These are phyloP conservation scores for Flaveria robusta DNA, from an alignment of 129 eudicot genomes.

Conservation along the genomic window DNA sequence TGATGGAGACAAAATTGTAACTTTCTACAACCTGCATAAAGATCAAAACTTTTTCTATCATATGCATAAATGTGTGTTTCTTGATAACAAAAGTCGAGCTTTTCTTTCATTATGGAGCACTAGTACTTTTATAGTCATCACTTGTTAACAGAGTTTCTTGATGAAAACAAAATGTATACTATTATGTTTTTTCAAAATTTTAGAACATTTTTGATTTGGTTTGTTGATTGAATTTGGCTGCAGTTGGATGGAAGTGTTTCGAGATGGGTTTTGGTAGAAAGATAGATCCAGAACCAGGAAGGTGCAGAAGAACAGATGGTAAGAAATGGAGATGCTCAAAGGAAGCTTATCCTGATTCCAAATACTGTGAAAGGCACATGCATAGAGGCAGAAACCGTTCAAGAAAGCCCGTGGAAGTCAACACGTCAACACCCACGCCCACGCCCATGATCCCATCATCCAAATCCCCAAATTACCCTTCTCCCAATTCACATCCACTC, in stretches of 20 bases:
- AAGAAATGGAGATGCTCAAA: conserved; percentile 97
- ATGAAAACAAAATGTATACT: too few species aligned
- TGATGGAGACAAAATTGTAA: too few species aligned
- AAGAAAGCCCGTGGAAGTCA: conserved; percentile 99
- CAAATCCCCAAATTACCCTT: conserved; percentile 44
- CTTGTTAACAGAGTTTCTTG: too few species aligned
- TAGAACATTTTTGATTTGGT: too few species aligned
- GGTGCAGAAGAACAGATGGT: conserved; percentile 96
- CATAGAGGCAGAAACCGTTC: conserved; percentile 99
- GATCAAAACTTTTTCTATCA: neutral
- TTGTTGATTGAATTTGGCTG: too few species aligned
- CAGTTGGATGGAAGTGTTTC: conserved; percentile 86
- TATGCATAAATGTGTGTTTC: neutral
- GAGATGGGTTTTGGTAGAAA: conserved; percentile 87
- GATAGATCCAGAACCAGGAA: conserved; percentile 95
- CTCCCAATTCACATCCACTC: too few species aligned
- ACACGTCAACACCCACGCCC: conserved; percentile 28
- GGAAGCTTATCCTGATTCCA: conserved; percentile 92
- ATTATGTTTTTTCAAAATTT: too few species aligned
- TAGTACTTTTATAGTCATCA: neutral
- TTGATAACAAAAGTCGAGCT: neutral
- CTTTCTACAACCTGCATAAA: neutral
- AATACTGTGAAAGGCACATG: conserved; percentile 99
- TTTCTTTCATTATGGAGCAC: neutral
- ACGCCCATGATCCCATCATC: neutral